phyloP scores from a whole-genome alignment of 1,284 basidiomycete species.

The Kalmanozyma brasiliensis region DNA sequence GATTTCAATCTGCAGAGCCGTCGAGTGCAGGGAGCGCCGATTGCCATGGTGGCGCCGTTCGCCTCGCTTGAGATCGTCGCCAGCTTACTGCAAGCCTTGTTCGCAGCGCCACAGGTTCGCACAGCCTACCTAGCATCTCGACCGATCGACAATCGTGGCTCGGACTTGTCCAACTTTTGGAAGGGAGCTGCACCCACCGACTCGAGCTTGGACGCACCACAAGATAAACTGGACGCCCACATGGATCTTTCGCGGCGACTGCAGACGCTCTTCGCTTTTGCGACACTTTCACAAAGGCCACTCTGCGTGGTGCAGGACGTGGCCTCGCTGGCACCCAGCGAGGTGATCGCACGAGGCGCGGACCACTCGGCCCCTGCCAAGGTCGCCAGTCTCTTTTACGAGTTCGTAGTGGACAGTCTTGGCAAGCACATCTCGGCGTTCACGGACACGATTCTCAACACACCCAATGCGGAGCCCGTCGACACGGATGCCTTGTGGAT shows the following conservation, averaged over 20 bases:
- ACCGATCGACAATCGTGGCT: slow-evolving; percentile 22
- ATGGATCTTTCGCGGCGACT: slow-evolving; percentile 37
- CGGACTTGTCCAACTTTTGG: slow-evolving; percentile 45
- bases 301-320: slow-evolving; percentile 42
- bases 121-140: slow-evolving; percentile 24
- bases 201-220: background rate
- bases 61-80: slow-evolving; percentile 40
- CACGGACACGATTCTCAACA: slow-evolving; percentile 17
- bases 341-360: slow-evolving; percentile 25
- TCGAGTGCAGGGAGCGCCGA: slow-evolving; percentile 22
- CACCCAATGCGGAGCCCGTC: slow-evolving; percentile 3
- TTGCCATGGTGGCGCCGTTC: slow-evolving; percentile 44
- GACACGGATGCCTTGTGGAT: slow-evolving; percentile 33
- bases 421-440: slow-evolving; percentile 21
- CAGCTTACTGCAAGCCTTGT: slow-evolving; percentile 35
- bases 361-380: slow-evolving; percentile 23
- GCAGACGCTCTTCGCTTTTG: slow-evolving; percentile 47
- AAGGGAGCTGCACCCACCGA: slow-evolving; percentile 34
- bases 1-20: slow-evolving; percentile 24
- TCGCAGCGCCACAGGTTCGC: slow-evolving; percentile 28
- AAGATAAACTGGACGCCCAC: slow-evolving; percentile 13
- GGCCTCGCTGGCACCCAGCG: slow-evolving; percentile 25
- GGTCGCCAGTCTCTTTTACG: slow-evolving; percentile 32
- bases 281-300: slow-evolving; percentile 26
- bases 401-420: slow-evolving; percentile 31